Evolutionary conservation across 2,329 filamentous ascomycete genomes (phyloP).

Genomic region (Drechslera avenae): DNA sequence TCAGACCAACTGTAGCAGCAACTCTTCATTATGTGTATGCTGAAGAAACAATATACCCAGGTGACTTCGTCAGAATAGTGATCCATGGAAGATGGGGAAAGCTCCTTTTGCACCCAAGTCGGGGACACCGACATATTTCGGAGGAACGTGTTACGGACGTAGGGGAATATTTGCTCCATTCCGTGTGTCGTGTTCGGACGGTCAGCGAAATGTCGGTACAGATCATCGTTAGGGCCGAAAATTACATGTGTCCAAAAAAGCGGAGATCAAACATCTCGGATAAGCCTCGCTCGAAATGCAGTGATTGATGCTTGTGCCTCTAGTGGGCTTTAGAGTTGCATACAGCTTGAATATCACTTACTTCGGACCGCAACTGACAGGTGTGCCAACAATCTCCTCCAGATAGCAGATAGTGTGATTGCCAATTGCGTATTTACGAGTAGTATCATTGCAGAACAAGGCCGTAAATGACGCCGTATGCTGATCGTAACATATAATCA

Average conservation of each 20-base stretch:
- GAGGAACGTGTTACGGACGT: not conserved
- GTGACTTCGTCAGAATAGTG: not conserved
- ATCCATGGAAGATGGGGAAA: not conserved
- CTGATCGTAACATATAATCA: not conserved
- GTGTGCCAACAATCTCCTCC: constrained; percentile 31
- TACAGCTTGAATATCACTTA: not conserved
- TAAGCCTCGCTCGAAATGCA: not conserved
- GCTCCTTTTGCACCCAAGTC: not conserved
- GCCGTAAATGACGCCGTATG: constrained; percentile 1
- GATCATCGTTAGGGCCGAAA: constrained; percentile 2
- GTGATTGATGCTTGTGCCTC: not conserved
- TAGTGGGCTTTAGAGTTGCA: not conserved
- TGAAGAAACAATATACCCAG: too few species aligned
- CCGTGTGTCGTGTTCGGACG: not conserved
- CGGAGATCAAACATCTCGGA: constrained; percentile 5
- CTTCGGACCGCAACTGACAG: not conserved
- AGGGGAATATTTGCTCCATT: constrained; percentile 1
- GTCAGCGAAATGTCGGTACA: not conserved
- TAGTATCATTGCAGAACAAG: constrained; percentile 25
- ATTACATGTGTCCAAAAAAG: not conserved
- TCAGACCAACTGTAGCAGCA: too few species aligned
- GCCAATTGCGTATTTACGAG: not conserved
- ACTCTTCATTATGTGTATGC: too few species aligned
- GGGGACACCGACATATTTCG: constrained; percentile 1
- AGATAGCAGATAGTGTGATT: constrained; percentile 43